phyloP scores from a whole-genome alignment of 495 filamentous ascomycete species.

The Tetracladium marchalianum region DNA sequence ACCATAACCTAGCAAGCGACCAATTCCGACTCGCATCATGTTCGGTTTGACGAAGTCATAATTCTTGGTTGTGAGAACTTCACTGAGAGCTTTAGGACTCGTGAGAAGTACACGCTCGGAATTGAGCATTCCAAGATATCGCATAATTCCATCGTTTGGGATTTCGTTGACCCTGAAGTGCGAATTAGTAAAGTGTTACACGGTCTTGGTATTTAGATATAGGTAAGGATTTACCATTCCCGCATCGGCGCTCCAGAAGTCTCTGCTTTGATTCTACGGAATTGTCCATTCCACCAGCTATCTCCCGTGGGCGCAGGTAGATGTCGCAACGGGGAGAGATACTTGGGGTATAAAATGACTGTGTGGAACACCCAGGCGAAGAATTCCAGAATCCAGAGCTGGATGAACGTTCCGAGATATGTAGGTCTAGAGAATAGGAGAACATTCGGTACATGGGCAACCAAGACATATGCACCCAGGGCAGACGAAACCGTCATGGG shows the following conservation, averaged over 20 bases:
- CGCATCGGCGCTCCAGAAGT: constrained; percentile 50
- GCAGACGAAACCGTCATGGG: constrained; percentile 6
- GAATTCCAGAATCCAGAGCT: constrained; percentile 11
- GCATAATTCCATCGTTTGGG: constrained; percentile 83
- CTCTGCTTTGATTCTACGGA: constrained; percentile 38
- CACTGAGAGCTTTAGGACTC: constrained; percentile 53
- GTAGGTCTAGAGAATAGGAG: constrained; percentile 13
- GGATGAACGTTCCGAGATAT: constrained; percentile 17
- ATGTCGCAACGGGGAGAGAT: constrained; percentile 60
- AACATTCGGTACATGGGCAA: constrained; percentile 7
- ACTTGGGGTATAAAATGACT: constrained; percentile 56
- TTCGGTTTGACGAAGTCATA: constrained; percentile 75
- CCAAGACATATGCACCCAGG: constrained; percentile 5
- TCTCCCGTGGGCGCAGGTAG: constrained; percentile 46
- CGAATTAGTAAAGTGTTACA: constrained; percentile 7
- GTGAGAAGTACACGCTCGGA: constrained; percentile 58
- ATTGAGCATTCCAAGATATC: constrained; percentile 62
- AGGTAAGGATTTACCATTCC: constrained; percentile 34
- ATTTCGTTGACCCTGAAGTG: constrained; percentile 49
- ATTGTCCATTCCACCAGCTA: constrained; percentile 43
- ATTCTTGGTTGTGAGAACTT: constrained; percentile 56
- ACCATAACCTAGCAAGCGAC: constrained; percentile 61
- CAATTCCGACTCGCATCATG: constrained; percentile 43
- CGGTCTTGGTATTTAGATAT: background rate
- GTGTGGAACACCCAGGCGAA: constrained; percentile 32